Percentiles rank a stretch among this genome's conserved stretches.
phyloP scores from a whole-genome alignment of 1,284 basidiomycete species.

The Cryptococcus sp. region DNA sequence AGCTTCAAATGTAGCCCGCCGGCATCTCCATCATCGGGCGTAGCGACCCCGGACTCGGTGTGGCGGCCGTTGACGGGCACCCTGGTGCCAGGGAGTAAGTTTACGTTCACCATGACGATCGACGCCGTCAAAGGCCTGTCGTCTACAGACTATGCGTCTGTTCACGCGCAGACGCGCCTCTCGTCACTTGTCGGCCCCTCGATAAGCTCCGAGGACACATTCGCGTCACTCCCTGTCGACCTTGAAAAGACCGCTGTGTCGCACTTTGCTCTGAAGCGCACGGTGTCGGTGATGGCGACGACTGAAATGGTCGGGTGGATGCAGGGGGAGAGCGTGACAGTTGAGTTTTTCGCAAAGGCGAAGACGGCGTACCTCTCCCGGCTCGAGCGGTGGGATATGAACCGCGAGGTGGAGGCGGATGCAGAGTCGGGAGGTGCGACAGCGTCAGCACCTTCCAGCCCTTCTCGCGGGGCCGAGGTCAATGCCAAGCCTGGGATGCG shows the following conservation, averaged over 20 bases:
- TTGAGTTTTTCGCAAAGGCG: conserved; percentile 82
- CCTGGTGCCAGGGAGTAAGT: conserved; percentile 67
- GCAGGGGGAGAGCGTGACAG: conserved; percentile 68
- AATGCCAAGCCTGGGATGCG: conserved; percentile 63
- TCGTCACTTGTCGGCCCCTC: conserved; percentile 72
- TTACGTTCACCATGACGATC: conserved; percentile 75
- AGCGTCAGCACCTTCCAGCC: conserved; percentile 12
- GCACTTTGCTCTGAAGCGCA: conserved; percentile 73
- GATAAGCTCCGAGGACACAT: conserved; percentile 72
- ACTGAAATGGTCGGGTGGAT: conserved; percentile 70
- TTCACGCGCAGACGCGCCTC: conserved; percentile 79
- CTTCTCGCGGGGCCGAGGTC: conserved; percentile 4
- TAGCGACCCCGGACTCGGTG: conserved; percentile 34
- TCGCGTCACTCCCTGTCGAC: conserved; percentile 69
- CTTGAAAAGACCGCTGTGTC: conserved; percentile 67
- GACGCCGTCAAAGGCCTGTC: conserved; percentile 83
- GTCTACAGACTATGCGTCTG: conserved; percentile 73
- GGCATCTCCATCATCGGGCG: conserved; percentile 24
- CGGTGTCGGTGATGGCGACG: conserved; percentile 71
- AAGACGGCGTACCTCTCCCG: conserved; percentile 78
- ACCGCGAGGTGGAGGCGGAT: conserved; percentile 47
- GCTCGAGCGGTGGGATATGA: conserved; percentile 84
- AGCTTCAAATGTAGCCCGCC: conserved; percentile 52
- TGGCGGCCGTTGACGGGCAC: conserved; percentile 57
- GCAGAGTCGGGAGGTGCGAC: not conserved